Base-by-base conservation (phyloP, 108 stramenopile genomes). In the Nitzschia sp. region DNA sequence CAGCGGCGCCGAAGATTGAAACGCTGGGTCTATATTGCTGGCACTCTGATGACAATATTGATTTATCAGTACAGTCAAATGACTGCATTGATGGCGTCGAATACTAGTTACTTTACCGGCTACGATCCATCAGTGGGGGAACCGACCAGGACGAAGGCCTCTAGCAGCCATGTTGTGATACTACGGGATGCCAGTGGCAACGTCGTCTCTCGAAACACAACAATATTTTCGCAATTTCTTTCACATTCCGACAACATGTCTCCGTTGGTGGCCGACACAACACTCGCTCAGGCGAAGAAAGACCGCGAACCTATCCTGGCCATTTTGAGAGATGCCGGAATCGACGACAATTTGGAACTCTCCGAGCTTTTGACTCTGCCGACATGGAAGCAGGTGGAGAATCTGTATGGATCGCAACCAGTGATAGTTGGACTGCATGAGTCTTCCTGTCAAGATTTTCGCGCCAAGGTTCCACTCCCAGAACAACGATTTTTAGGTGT, bases 401-500 rank as follows among this genome's bases (percentile, higher is more conserved):
- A 61, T 0, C 29, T 75, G 16, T 75, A 75, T 63, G 85, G 84
- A 19, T 11, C 47, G 21, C 58, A 46, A 2, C 70, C 76, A 16
- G 32, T 61, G 22, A 72, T 78, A 32, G 9, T 78, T 25, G 77
- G 69, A 17, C 19, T 65, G 45, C 5, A 25, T 1, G 67, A 78
- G 19, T n/a, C n/a, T n/a, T 17, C 32, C 3, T 72, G 77, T 62
- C 52, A 0, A 34, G 5, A 19, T 5, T 72, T 68, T 68, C 71
- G 35, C 31, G 45, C 38, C 30, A 25, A 56, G 34, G 58, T 77
- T 0, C 56, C 66, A 21, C 3, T 2, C 1, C 44, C 48, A 26
- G 50, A 77, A 41, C 19, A 61, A 25, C 79, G 82, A 1, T 73
- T 83, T 17, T 50, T 87, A 11, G 86, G 83, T 9, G 73, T 84